These are phyloP conservation scores for Xylaria venustula DNA, from an alignment of 495 filamentous ascomycete species.

Conservation along the genomic window DNA sequence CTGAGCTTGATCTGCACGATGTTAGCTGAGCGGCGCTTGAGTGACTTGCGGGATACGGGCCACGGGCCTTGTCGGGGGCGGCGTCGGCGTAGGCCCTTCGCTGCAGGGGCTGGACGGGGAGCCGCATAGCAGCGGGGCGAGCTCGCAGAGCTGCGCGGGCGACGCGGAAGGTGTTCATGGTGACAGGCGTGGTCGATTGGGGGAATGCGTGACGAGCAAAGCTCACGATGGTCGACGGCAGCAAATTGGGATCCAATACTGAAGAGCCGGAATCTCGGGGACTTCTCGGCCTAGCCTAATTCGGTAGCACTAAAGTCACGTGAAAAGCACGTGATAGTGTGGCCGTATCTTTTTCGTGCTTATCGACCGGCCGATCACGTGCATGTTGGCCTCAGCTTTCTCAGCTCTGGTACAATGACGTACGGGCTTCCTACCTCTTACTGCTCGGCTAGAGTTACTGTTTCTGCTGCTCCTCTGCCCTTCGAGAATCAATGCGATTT, in stretches of 20 bases:
- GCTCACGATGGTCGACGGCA: slow-evolving; percentile 32
- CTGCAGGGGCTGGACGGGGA: slow-evolving; percentile 70
- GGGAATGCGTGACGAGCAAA: slow-evolving; percentile 27
- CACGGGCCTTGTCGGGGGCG: slow-evolving; percentile 68
- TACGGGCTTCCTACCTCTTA: no score
- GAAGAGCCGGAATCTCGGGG: slow-evolving; percentile 39
- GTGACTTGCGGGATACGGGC: background rate
- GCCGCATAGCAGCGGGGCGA: slow-evolving; percentile 66
- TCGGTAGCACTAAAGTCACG: slow-evolving; percentile 8
- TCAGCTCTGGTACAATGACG: no score
- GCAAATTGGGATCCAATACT: slow-evolving; percentile 43
- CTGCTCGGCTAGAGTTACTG: no score
- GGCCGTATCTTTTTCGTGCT: no score
- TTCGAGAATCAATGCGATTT: no score
- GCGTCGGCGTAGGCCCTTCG: slow-evolving; percentile 93
- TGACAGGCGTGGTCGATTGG: slow-evolving; percentile 54
- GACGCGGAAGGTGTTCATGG: slow-evolving; percentile 90
- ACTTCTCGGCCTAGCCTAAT: slow-evolving; percentile 20
- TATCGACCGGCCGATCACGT: no score
- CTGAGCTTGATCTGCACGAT: slow-evolving; percentile 83
- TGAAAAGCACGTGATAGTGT: slow-evolving; percentile 22
- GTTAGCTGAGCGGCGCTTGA: slow-evolving; percentile 11
- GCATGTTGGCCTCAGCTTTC: no score
- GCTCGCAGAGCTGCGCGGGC: slow-evolving; percentile 81
- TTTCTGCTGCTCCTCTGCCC: no score